Conservation (phyloP, 2,329 filamentous ascomycete genomes). For the Tothia fuscella region DNA sequence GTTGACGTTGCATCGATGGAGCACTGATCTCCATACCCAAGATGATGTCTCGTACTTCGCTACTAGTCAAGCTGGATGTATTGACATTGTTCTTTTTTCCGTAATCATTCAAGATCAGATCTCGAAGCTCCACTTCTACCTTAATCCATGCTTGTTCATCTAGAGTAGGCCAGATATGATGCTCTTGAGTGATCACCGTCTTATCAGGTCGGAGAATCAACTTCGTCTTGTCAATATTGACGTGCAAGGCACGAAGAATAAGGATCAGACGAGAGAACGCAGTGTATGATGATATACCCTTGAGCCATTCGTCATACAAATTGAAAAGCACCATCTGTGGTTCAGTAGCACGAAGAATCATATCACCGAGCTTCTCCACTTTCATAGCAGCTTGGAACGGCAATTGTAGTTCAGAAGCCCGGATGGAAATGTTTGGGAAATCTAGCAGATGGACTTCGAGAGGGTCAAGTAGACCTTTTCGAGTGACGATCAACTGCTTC, state of each 20-base stretch:
- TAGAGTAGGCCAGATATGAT: slow-evolving; percentile 95
- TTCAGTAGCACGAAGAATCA: slow-evolving; percentile 95
- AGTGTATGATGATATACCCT: slow-evolving; percentile 96
- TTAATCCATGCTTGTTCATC: slow-evolving; percentile 98
- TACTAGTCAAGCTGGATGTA: slow-evolving; percentile 88
- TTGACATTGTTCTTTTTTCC: slow-evolving; percentile 99
- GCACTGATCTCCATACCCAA: slow-evolving; percentile 99
- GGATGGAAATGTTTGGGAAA: slow-evolving; percentile 98
- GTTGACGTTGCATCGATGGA: slow-evolving; percentile 94
- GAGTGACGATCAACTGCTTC: slow-evolving; percentile 95
- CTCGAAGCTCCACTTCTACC: slow-evolving; percentile 91
- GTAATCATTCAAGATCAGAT: slow-evolving; percentile 95
- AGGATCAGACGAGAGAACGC: slow-evolving; percentile 92
- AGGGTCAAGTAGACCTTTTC: slow-evolving; percentile 93
- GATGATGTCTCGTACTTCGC: slow-evolving; percentile 96
- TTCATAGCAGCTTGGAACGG: slow-evolving; percentile 99
- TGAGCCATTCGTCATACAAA: slow-evolving; percentile 96
- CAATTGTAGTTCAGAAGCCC: slow-evolving; percentile 89
- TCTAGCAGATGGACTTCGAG: slow-evolving; percentile 94
- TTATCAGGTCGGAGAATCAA: slow-evolving; percentile 90
- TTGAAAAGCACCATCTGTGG: slow-evolving; percentile 99
- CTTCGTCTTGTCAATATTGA: slow-evolving; percentile 98
- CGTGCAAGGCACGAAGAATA: slow-evolving; percentile 87
- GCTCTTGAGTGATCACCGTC: slow-evolving; percentile 94
- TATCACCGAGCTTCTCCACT: slow-evolving; percentile 96